Percentiles rank a stretch among this genome's conserved stretches.
phyloP scores from a whole-genome alignment of 2,329 filamentous ascomycete genomes.

The Pseudogymnoascus sp. region DNA sequence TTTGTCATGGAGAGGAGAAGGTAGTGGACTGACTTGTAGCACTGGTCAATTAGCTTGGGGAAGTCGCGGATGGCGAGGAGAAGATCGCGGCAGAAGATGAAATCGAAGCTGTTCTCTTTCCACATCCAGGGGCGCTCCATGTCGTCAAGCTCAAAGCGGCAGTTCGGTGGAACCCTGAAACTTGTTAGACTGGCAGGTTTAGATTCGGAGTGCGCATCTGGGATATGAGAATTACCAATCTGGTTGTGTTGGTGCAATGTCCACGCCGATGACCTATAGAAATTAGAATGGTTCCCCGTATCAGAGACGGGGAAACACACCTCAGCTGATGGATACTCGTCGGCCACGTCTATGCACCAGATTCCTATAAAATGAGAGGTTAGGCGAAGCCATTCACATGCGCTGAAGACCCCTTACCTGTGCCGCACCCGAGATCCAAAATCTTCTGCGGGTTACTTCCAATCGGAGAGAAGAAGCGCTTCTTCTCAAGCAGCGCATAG shows the following conservation, averaged over 20 bases:
- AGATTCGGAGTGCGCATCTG: neutral
- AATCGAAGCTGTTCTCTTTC: slow-evolving; percentile 9
- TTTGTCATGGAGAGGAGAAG: too few species aligned
- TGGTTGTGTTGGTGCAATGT: slow-evolving; percentile 14
- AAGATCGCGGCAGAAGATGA: slow-evolving; percentile 9
- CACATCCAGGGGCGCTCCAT: slow-evolving; percentile 22
- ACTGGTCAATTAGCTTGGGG: slow-evolving; percentile 13
- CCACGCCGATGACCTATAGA: slow-evolving; percentile 10
- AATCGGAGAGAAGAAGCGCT: slow-evolving; percentile 13
- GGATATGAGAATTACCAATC: slow-evolving; percentile 6
- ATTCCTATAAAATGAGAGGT: slow-evolving; percentile 1
- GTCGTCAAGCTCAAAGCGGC: slow-evolving; percentile 26
- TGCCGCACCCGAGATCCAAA: slow-evolving; percentile 33
- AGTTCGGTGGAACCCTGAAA: slow-evolving; percentile 19
- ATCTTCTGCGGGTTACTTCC: slow-evolving; percentile 26
- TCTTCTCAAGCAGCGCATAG: slow-evolving; percentile 15
- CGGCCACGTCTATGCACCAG: slow-evolving; percentile 9
- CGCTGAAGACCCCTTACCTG: slow-evolving; percentile 20
- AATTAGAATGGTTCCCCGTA: neutral
- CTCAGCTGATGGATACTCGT: slow-evolving; percentile 11
- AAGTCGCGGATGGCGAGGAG: slow-evolving; percentile 13
- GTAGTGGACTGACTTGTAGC: slow-evolving; percentile 9
- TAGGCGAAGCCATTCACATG: neutral
- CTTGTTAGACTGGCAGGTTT: neutral
- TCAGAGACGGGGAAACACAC: neutral